Evolutionary conservation across 208 protist species (phyloP).

Genomic region (Lotmaria passim): DNA sequence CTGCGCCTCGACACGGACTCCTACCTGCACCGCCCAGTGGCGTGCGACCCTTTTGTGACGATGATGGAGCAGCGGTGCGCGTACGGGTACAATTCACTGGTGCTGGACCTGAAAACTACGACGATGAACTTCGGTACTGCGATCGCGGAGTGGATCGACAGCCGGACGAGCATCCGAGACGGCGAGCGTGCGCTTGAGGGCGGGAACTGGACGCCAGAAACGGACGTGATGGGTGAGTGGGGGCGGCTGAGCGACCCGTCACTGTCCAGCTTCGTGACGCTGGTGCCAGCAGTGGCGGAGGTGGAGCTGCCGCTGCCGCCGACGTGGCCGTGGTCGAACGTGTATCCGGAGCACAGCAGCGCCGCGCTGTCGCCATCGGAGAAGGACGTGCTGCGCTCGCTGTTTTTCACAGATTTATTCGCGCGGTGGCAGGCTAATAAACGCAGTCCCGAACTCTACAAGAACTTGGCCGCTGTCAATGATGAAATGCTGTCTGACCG

Average conservation of each 20-base stretch:
- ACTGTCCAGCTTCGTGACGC: conserved; percentile 3
- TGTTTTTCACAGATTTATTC: conserved; percentile 17
- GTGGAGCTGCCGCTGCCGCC: conserved; percentile 15
- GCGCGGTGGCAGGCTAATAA: too few species aligned
- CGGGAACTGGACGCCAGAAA: background rate
- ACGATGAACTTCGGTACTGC: background rate
- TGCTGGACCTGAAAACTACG: background rate
- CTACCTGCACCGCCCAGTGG: conserved; percentile 2
- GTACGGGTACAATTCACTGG: conserved; percentile 15
- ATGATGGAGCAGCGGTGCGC: conserved; percentile 20
- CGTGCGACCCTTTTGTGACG: conserved; percentile 15
- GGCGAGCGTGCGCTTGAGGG: background rate
- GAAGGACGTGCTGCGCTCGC: conserved; percentile 13
- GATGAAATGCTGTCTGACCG: background rate
- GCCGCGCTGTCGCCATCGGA: conserved; percentile 3
- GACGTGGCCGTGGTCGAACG: conserved; percentile 25
- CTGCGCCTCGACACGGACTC: conserved; percentile 27
- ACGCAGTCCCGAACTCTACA: too few species aligned
- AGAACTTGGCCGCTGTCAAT: too few species aligned
- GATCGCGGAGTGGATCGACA: conserved; percentile 10
- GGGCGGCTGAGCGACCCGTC: conserved; percentile 15
- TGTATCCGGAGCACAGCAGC: conserved; percentile 24
- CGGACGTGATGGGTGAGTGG: background rate
- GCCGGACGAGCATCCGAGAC: background rate
- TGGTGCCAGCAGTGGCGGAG: background rate